Evolutionary conservation across 1,284 basidiomycete genomes (phyloP).

Genomic region (Erythrobasidium hasegawianum): DNA sequence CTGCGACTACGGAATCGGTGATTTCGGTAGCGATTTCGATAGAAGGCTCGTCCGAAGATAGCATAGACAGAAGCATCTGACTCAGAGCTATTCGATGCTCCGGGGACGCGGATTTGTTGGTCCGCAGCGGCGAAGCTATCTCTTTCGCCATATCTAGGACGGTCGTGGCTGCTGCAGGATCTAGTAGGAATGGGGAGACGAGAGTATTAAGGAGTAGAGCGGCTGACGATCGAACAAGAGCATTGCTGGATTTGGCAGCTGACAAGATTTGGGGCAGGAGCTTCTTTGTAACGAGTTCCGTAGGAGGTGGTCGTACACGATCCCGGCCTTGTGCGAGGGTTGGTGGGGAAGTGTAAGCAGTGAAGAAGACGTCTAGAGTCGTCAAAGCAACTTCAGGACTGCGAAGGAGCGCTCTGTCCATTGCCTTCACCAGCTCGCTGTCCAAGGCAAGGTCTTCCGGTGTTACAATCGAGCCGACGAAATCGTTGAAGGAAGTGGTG

Average conservation of each 20-base stretch:
- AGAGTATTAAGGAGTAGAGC: constrained; percentile 62
- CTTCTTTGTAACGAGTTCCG: constrained; percentile 55
- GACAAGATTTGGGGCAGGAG: constrained; percentile 65
- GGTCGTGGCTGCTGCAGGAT: constrained; percentile 17
- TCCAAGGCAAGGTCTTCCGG: constrained; percentile 55
- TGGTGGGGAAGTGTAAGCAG: constrained; percentile 10
- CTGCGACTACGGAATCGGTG: constrained; percentile 51
- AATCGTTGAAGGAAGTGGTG: constrained; percentile 52
- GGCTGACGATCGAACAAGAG: constrained; percentile 60
- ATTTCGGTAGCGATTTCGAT: constrained; percentile 4
- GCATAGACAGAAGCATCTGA: constrained; percentile 63
- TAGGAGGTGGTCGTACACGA: background rate
- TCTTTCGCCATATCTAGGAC: constrained; percentile 58
- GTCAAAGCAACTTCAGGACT: constrained; percentile 67
- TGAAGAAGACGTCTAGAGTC: constrained; percentile 37
- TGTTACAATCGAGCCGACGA: constrained; percentile 58
- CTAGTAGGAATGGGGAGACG: constrained; percentile 48
- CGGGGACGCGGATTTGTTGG: constrained; percentile 76
- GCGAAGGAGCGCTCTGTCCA: constrained; percentile 68
- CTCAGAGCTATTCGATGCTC: constrained; percentile 81
- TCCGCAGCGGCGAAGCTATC: constrained; percentile 66
- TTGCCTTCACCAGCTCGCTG: constrained; percentile 55
- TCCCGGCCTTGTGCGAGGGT: background rate
- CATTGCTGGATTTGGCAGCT: constrained; percentile 72
- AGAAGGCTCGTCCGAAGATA: constrained; percentile 47